Conservation (phyloP, 495 filamentous ascomycete species). For the Pseudevernia furfuracea region DNA sequence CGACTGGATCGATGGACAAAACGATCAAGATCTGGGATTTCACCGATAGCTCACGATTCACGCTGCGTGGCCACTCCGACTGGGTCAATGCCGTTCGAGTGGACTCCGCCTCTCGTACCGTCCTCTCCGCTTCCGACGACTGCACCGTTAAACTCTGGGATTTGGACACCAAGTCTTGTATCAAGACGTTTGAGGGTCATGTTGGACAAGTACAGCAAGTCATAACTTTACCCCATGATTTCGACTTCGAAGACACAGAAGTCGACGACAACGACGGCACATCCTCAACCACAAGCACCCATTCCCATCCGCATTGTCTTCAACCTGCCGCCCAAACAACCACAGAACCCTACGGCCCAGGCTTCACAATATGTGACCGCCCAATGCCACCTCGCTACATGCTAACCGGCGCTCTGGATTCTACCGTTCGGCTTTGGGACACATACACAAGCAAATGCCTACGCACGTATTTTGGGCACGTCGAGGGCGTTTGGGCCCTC, state of each 20-base stretch:
- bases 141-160: slow-evolving; percentile 90
- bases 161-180: slow-evolving; percentile 68
- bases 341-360: slow-evolving; percentile 44
- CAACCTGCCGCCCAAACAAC: slow-evolving; percentile 35
- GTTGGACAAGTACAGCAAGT: slow-evolving; percentile 94
- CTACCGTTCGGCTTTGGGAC: slow-evolving; percentile 90
- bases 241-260: slow-evolving; percentile 68
- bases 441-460: slow-evolving; percentile 71
- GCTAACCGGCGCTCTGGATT: slow-evolving; percentile 82
- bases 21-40: slow-evolving; percentile 95
- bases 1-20: slow-evolving; percentile 79
- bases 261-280: slow-evolving; percentile 51
- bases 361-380: slow-evolving; percentile 50
- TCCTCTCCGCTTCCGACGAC: slow-evolving; percentile 91
- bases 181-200: slow-evolving; percentile 82
- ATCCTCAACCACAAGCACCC: slow-evolving; percentile 20
- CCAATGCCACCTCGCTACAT: slow-evolving; percentile 78
- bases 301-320: slow-evolving; percentile 20
- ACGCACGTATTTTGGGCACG: slow-evolving; percentile 89
- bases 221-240: slow-evolving; percentile 69
- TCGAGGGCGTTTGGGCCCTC: slow-evolving; percentile 93
- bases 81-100: slow-evolving; percentile 93
- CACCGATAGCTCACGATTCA: slow-evolving; percentile 66
- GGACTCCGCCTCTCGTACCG: slow-evolving; percentile 68
- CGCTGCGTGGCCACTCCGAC: slow-evolving; percentile 75